Conservation (phyloP, 228 moss, liverwort and hornwort genomes). For the Sphagnum magellanicum region DNA sequence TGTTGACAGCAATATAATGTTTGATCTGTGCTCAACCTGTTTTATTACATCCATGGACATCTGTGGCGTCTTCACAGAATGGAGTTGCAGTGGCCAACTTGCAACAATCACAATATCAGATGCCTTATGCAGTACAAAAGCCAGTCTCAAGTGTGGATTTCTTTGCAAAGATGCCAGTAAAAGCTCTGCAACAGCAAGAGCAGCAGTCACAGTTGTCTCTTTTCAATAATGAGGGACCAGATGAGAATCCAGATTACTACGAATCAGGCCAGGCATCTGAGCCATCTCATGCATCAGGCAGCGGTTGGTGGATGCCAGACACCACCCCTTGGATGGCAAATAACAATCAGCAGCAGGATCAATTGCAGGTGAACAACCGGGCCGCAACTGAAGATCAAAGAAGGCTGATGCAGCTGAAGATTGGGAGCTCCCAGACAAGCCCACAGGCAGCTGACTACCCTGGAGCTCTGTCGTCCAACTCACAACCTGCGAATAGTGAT, state of each 20-base stretch:
- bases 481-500: constrained; percentile 58
- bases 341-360: constrained; percentile 67
- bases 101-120: constrained; percentile 63
- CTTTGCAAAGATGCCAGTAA: constrained; percentile 69
- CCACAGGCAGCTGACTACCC: constrained; percentile 49
- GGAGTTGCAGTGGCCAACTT: constrained; percentile 60
- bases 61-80: constrained; percentile 37
- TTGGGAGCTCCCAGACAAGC: constrained; percentile 43
- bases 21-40: too few species aligned
- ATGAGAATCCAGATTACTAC: constrained; percentile 75
- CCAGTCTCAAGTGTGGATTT: constrained; percentile 86
- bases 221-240: constrained; percentile 55
- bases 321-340: constrained; percentile 53
- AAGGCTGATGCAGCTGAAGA: constrained; percentile 66
- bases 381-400: constrained; percentile 63
- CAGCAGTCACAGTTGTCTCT: constrained; percentile 67
- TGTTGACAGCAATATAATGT: too few species aligned
- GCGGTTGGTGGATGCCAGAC: constrained; percentile 60
- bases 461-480: constrained; percentile 42
- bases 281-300: constrained; percentile 44
- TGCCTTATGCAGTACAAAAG: constrained; percentile 67
- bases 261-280: constrained; percentile 68
- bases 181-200: constrained; percentile 69
- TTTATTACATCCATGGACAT: too few species aligned
- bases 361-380: constrained; percentile 71